Conservation (phyloP, 2,329 filamentous ascomycete species). For the Talaromyces sp. region DNA sequence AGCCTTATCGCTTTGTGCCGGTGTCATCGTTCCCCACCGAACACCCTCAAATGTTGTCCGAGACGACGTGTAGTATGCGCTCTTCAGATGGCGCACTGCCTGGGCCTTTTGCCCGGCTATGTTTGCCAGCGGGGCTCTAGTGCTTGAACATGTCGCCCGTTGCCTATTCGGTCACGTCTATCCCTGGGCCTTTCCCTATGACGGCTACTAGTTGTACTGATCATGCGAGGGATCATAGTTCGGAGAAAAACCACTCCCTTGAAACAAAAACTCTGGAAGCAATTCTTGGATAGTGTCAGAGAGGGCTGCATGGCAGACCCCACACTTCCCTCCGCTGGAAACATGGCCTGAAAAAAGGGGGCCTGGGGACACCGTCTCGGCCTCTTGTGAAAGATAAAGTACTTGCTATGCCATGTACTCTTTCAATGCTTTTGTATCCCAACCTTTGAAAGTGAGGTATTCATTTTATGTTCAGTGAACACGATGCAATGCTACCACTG, state of each 20-base stretch:
- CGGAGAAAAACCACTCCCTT: constrained; percentile 1
- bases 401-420: background rate
- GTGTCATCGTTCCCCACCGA: background rate
- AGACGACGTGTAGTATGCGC: background rate
- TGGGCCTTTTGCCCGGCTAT: background rate
- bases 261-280: background rate
- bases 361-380: background rate
- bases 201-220: constrained; percentile 5
- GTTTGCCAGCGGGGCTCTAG: background rate
- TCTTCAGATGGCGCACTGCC: background rate
- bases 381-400: background rate
- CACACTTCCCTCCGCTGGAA: background rate
- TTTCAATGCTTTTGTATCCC: background rate
- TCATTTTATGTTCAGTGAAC: background rate
- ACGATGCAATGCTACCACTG: constrained; percentile 13
- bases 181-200: background rate
- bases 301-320: background rate
- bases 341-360: background rate
- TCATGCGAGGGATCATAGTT: constrained; percentile 7
- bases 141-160: background rate
- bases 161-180: background rate
- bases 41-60: background rate
- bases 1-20: background rate
- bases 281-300: background rate
- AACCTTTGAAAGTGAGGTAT: background rate